These are phyloP conservation scores for Melanogaster broomeanus DNA, from an alignment of 768 basidiomycete species.

Conservation along the genomic window DNA sequence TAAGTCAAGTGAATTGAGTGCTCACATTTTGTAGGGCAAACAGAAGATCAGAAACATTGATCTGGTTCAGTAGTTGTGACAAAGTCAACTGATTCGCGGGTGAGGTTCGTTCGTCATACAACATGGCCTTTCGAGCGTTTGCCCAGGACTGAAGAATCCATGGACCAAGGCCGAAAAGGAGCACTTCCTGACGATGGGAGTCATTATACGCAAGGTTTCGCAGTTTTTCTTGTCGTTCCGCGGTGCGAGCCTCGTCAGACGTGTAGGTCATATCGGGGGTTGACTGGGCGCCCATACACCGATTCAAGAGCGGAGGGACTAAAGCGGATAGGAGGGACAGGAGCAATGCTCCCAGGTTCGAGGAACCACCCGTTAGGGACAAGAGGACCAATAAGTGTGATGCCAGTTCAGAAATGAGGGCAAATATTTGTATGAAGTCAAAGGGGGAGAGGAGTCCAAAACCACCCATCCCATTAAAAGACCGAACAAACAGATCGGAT, in stretches of 20 bases:
- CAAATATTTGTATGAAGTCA: conserved; percentile 74
- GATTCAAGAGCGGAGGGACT: conserved; percentile 59
- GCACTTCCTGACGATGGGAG: conserved; percentile 74
- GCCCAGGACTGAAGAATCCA: conserved; percentile 87
- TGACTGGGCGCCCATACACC: conserved; percentile 43
- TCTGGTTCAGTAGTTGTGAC: conserved; percentile 50
- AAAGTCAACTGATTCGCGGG: conserved; percentile 39
- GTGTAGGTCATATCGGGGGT: conserved; percentile 48
- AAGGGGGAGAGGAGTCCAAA: conserved; percentile 82
- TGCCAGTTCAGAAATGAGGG: conserved; percentile 67
- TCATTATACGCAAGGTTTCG: conserved; percentile 77
- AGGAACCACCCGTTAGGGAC: conserved; percentile 56
- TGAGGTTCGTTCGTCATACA: conserved; percentile 53
- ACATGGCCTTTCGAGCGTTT: conserved; percentile 56
- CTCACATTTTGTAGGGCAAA: conserved; percentile 71
- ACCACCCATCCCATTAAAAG: conserved; percentile 70
- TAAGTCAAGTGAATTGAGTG: conserved; percentile 10
- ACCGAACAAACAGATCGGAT: conserved; percentile 82
- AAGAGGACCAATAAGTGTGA: conserved; percentile 71
- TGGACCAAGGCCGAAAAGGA: conserved; percentile 79
- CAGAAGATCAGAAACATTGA: conserved; percentile 65
- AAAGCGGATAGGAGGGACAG: conserved; percentile 63
- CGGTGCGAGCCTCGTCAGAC: conserved; percentile 59
- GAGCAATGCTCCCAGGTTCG: conserved; percentile 56
- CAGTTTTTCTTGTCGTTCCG: conserved; percentile 74